phyloP scores from a whole-genome alignment of 345 rosid species.

The Populus euphratica region DNA sequence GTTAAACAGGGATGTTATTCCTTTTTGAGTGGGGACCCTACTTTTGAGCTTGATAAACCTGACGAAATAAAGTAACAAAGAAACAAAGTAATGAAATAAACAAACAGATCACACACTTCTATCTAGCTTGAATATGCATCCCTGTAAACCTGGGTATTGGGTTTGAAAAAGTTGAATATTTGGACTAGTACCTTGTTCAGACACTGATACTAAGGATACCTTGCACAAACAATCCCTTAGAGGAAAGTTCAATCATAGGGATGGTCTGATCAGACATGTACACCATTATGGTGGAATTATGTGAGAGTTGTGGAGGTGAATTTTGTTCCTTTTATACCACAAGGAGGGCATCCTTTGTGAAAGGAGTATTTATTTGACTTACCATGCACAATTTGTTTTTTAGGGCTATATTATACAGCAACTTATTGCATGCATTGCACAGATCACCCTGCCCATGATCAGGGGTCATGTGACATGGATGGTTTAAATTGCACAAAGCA shows the following conservation, averaged over 20 bases:
- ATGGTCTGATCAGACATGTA: background rate
- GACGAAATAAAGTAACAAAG: background rate
- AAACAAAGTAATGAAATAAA: background rate
- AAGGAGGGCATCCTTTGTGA: background rate
- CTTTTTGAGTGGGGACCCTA: background rate
- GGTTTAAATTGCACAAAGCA: background rate
- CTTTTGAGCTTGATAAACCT: background rate
- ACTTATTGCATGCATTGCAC: background rate
- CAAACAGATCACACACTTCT: background rate
- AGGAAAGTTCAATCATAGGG: background rate
- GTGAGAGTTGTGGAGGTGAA: background rate
- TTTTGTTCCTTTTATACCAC: background rate
- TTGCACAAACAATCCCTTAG: background rate
- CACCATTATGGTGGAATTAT: background rate
- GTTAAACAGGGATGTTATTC: background rate
- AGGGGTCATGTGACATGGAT: background rate
- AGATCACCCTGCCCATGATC: background rate
- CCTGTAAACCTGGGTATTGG: background rate
- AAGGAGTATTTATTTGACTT: background rate
- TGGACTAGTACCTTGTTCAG: background rate
- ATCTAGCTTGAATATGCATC: background rate
- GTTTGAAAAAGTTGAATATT: background rate
- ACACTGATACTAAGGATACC: background rate
- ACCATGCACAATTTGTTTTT: background rate
- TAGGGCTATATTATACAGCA: background rate